Conservation (phyloP, 148 eudicot species). For the Spergularia bocconei region DNA sequence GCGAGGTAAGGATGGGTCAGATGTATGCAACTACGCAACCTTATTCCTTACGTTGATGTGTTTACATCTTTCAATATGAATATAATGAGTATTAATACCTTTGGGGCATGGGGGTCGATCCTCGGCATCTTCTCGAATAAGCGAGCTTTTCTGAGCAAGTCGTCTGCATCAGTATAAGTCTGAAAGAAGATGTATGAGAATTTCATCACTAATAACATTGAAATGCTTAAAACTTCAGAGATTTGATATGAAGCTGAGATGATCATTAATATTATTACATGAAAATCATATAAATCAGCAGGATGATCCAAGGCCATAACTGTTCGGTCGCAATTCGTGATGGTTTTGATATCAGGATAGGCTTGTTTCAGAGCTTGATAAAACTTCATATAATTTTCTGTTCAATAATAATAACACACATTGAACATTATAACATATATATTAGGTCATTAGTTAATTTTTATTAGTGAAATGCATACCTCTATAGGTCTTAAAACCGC, state of each 20-base stretch:
- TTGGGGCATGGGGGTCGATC: conserved; percentile 15
- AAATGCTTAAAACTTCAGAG: not conserved
- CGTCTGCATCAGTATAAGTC: conserved; percentile 16
- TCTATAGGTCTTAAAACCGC: conserved; percentile 41
- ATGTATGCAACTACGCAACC: too few species aligned
- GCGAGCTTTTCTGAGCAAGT: conserved; percentile 12
- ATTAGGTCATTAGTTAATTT: not conserved
- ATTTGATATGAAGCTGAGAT: not conserved
- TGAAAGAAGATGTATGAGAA: not conserved
- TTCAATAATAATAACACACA: not conserved
- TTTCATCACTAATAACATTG: not conserved
- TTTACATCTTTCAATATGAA: too few species aligned
- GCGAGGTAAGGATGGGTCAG: too few species aligned
- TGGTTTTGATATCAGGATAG: conserved; percentile 32
- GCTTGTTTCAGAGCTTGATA: conserved; percentile 23
- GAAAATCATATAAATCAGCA: conserved; percentile 34
- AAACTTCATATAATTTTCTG: conserved; percentile 56
- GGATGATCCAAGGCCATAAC: conserved; percentile 27
- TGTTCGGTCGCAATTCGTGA: conserved; percentile 31
- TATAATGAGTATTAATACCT: conserved; percentile 8
- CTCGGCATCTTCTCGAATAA: conserved; percentile 14
- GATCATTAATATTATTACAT: conserved; percentile 1
- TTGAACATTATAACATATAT: not conserved
- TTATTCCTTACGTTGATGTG: too few species aligned
- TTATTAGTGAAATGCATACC: conserved; percentile 28